Base-by-base conservation (phyloP, 2,329 filamentous ascomycete species). In the Fusarium devonianum region DNA sequence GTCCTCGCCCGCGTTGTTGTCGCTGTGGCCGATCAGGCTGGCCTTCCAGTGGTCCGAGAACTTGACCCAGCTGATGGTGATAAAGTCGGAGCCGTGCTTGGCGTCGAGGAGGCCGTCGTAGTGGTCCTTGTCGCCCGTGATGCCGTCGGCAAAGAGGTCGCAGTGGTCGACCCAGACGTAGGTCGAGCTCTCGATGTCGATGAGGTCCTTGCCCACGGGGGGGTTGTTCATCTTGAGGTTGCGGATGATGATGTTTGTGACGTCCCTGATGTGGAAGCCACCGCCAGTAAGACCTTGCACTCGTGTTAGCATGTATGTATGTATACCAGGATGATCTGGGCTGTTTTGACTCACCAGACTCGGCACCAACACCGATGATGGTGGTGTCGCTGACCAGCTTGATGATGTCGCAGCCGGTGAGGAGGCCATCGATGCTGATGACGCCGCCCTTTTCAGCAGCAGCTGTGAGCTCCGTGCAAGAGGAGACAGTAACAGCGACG, bases 51-150 rank as follows among this genome's bases (percentile, higher is more conserved):
- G 81, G 48, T 69, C 50, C 9, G 37, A 52, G 51, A 63, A 64
- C 50, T 59, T 57, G 34, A 50, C 56, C 63, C 62, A 57, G 16
- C 61, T 64, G 49, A 72, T 58, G 16, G 69, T 82, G 43, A 82
- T 68, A 63, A 71, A 84, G 70, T 85, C 81, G 3, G 77, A 73
- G 17, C 75, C 82, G 60, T 83, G 80, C 49, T 79, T 83, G 29
- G 83, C 71, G 53, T 86, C 83, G 28, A 81, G 68, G 1, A 84
- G 74, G n/a, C 82, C 82, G 46, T 85, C 82, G 64, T 82, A 85
- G 69, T 79, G 82, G 68, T 85, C 81, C 67, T 85, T 85, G 70
- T 75, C 77, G 55, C 84, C 76, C 45, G 78, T 70, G 21, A 65
- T 63, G 59, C 84, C 77, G 7, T 76, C 78, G 1, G 60, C 42